These are phyloP conservation scores for Coemansia sp. DNA, from an alignment of 192 early-diverging fungal genomes.

Conservation along the genomic window DNA sequence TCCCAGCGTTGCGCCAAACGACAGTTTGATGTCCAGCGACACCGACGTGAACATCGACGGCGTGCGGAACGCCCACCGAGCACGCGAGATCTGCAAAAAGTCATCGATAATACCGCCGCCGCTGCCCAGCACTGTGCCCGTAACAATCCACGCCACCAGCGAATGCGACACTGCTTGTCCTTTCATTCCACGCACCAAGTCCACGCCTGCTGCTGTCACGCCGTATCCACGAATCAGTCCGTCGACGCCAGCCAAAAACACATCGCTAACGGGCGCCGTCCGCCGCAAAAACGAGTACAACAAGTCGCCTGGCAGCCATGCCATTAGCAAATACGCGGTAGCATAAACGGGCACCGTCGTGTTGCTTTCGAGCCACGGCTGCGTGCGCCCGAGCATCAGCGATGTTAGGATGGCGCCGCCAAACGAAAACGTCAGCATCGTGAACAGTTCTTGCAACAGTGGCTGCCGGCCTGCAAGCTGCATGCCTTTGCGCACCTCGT, in stretches of 20 bases:
- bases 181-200: constrained; percentile 48
- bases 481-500: constrained; percentile 56
- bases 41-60: constrained; percentile 36
- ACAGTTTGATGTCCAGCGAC: constrained; percentile 50
- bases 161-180: constrained; percentile 50
- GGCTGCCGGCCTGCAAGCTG: constrained; percentile 37
- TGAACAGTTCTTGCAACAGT: constrained; percentile 47
- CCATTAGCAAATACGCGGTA: constrained; percentile 39
- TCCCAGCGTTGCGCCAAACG: constrained; percentile 42
- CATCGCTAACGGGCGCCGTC: constrained; percentile 48
- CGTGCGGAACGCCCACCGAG: constrained; percentile 46
- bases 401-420: constrained; percentile 55
- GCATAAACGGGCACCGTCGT: constrained; percentile 47
- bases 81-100: constrained; percentile 47
- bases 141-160: constrained; percentile 49
- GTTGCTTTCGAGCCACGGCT: constrained; percentile 54
- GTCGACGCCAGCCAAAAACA: constrained; percentile 52
- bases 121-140: constrained; percentile 53
- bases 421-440: constrained; percentile 56
- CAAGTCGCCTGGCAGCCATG: constrained; percentile 42
- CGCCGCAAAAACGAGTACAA: constrained; percentile 38
- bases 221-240: constrained; percentile 56
- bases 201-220: constrained; percentile 53
- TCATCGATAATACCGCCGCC: constrained; percentile 59
- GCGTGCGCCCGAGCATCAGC: constrained; percentile 48